Percentiles rank a stretch among this genome's conserved stretches.
Conservation (phyloP, 208 protist genomes). For the Trypanosomatidae sp. region DNA sequence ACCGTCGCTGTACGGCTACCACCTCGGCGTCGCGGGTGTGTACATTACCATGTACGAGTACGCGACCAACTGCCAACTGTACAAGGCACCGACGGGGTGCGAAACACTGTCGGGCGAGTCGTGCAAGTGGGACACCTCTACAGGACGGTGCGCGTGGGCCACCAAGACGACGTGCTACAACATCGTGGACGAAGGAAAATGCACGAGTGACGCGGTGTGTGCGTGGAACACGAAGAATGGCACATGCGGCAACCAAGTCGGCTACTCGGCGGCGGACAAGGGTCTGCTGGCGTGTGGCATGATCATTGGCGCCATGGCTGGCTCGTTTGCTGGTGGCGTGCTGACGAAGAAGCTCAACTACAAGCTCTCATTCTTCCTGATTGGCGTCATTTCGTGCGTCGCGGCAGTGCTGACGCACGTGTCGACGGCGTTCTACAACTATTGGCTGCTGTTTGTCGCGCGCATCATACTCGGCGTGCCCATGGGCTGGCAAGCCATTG, state of each 20-base stretch:
- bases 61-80: slow-evolving; percentile 29
- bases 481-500: slow-evolving; percentile 17
- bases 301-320: slow-evolving; percentile 43
- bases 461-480: slow-evolving; percentile 36
- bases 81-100: slow-evolving; percentile 9
- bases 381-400: slow-evolving; percentile 16
- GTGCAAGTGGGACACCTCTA: slow-evolving; percentile 8
- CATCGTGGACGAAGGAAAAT: slow-evolving; percentile 8
- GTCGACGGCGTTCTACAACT: slow-evolving; percentile 13
- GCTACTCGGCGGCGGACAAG: slow-evolving; percentile 22
- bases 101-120: slow-evolving; percentile 10
- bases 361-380: slow-evolving; percentile 22
- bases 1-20: slow-evolving; percentile 15
- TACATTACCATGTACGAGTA: slow-evolving; percentile 19
- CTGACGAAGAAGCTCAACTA: slow-evolving; percentile 19
- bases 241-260: slow-evolving; percentile 16
- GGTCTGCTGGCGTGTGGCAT: slow-evolving; percentile 41
- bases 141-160: slow-evolving; percentile 11
- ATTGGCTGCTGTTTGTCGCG: slow-evolving; percentile 25
- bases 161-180: slow-evolving; percentile 16
- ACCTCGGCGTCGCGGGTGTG: slow-evolving; percentile 29
- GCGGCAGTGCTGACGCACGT: slow-evolving; percentile 19
- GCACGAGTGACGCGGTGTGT: slow-evolving; percentile 7
- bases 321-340: slow-evolving; percentile 16
- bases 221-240: slow-evolving; percentile 15